Evolutionary conservation across 2,329 filamentous ascomycete species (phyloP).

Genomic region (Paradendryphiella salina): DNA sequence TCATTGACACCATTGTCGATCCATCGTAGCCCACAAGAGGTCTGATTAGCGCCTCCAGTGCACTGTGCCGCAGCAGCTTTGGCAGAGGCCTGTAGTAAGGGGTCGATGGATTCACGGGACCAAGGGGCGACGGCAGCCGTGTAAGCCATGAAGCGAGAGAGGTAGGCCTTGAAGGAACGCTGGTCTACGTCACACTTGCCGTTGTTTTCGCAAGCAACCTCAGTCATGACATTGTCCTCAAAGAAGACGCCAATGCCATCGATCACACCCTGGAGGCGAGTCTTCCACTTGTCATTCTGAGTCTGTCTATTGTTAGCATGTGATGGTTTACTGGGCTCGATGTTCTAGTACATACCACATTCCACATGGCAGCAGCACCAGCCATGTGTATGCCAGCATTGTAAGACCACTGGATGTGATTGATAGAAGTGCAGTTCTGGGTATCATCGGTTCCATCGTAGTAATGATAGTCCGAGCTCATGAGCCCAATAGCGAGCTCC

Average conservation of each 20-base stretch:
- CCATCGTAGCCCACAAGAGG: constrained; percentile 54
- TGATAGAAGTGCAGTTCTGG: constrained; percentile 50
- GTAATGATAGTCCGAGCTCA: constrained; percentile 52
- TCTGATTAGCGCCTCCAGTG: constrained; percentile 53
- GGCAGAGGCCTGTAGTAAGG: constrained; percentile 59
- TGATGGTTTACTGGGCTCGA: neutral
- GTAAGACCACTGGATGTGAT: constrained; percentile 54
- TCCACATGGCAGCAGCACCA: constrained; percentile 55
- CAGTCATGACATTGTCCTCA: constrained; percentile 51
- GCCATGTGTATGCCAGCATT: constrained; percentile 53
- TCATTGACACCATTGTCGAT: constrained; percentile 50
- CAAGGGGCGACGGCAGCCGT: constrained; percentile 48
- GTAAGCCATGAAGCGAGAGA: constrained; percentile 50
- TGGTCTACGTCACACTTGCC: constrained; percentile 55
- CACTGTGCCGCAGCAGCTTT: constrained; percentile 60
- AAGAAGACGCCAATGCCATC: constrained; percentile 51
- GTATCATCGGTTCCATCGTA: constrained; percentile 52
- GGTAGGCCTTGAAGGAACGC: constrained; percentile 53
- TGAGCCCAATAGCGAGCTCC: constrained; percentile 54
- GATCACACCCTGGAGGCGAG: constrained; percentile 41
- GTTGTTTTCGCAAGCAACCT: constrained; percentile 53
- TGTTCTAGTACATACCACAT: constrained; percentile 45
- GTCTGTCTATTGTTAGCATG: constrained; percentile 28
- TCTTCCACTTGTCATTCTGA: constrained; percentile 40
- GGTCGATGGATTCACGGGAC: constrained; percentile 50